Conservation (phyloP, 768 basidiomycete species). For the Xerocomus spinulosus region DNA sequence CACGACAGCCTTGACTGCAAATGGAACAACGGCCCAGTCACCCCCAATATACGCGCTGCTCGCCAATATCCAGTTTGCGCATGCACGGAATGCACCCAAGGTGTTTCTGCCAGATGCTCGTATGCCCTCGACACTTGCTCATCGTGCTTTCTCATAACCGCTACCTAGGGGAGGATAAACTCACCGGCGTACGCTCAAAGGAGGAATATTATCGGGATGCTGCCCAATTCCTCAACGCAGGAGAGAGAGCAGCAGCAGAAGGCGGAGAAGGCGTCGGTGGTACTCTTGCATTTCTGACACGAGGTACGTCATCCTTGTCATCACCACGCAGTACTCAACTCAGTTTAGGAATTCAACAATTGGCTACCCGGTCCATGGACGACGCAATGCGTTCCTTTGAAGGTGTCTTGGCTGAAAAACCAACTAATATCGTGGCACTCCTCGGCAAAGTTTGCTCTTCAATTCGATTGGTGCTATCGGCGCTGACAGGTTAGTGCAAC, state of each 20-base stretch:
- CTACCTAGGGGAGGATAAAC: slow-evolving; percentile 56
- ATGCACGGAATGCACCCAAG: slow-evolving; percentile 83
- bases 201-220: slow-evolving; percentile 69
- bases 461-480: background rate
- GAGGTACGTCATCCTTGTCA: slow-evolving; percentile 43
- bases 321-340: background rate
- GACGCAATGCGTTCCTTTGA: slow-evolving; percentile 82
- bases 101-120: slow-evolving; percentile 66
- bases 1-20: slow-evolving; percentile 46
- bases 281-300: slow-evolving; percentile 57
- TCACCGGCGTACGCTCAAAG: slow-evolving; percentile 56
- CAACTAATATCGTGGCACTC: slow-evolving; percentile 83
- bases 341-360: slow-evolving; percentile 66
- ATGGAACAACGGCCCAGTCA: slow-evolving; percentile 46
- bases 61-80: slow-evolving; percentile 79
- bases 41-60: slow-evolving; percentile 76
- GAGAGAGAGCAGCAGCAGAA: slow-evolving; percentile 50
- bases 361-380: slow-evolving; percentile 76
- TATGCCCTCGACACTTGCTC: slow-evolving; percentile 33
- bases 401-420: slow-evolving; percentile 67
- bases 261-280: slow-evolving; percentile 56
- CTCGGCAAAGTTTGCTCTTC: slow-evolving; percentile 65
- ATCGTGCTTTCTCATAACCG: background rate
- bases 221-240: slow-evolving; percentile 60
- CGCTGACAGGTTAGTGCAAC: background rate